phyloP scores from a whole-genome alignment of 2,329 filamentous ascomycete species.

The Blastomyces gilchristii region DNA sequence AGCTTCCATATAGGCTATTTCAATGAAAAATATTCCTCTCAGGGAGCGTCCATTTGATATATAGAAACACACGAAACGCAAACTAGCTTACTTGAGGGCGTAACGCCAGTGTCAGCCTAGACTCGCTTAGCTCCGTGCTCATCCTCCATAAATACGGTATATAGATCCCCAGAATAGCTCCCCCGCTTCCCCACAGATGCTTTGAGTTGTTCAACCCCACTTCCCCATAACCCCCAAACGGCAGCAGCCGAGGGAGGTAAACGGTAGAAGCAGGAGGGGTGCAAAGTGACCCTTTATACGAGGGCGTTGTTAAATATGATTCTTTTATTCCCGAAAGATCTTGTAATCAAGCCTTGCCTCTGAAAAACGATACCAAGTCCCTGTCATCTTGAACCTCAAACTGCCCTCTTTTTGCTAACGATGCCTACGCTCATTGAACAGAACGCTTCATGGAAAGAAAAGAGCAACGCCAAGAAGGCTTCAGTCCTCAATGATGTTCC shows the following conservation, averaged over 20 bases:
- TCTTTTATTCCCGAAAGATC: neutral
- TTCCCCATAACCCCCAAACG: neutral
- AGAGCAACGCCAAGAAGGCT: constrained; percentile 4
- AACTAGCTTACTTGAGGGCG: neutral
- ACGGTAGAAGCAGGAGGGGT: neutral
- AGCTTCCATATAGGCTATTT: neutral
- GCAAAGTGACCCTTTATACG: neutral
- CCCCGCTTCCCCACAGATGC: neutral
- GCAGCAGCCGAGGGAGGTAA: neutral
- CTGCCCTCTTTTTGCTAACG: neutral
- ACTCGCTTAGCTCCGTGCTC: no score
- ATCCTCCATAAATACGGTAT: no score
- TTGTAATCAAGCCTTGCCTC: neutral
- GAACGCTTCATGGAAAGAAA: neutral
- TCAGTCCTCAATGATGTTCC: constrained; percentile 3
- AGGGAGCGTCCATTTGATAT: neutral
- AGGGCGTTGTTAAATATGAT: neutral
- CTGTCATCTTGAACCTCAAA: neutral
- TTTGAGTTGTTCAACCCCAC: neutral
- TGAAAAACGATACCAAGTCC: neutral
- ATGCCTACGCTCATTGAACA: constrained; percentile 5
- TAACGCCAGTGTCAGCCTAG: neutral
- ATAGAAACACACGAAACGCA: neutral
- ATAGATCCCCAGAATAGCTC: no score
- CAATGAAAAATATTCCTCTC: neutral